A percentile compares a stretch with the other conserved stretches of the same genome.
These are phyloP conservation scores for Fusarium sambucinum DNA, from an alignment of 2,329 filamentous ascomycete species.

Conservation along the genomic window DNA sequence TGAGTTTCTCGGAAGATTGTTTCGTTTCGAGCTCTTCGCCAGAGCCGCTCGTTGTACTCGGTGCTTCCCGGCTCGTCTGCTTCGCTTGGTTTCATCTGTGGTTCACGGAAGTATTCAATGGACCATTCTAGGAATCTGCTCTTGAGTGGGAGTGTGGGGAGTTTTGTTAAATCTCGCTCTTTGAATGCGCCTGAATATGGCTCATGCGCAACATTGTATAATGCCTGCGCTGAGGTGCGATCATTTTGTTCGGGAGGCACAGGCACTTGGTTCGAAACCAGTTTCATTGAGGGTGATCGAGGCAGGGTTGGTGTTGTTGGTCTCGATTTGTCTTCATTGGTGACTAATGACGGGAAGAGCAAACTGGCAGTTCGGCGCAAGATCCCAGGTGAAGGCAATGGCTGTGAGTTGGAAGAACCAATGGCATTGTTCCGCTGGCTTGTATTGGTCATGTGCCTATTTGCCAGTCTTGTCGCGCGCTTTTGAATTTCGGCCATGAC, in stretches of 20 bases:
- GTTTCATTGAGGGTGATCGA: conserved; percentile 53
- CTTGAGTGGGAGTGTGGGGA: conserved; percentile 77
- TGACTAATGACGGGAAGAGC: conserved; percentile 70
- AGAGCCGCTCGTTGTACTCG: conserved; percentile 95
- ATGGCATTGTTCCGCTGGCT: conserved; percentile 59
- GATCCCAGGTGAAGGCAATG: conserved; percentile 67
- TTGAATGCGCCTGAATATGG: conserved; percentile 84
- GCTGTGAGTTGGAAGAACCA: conserved; percentile 56
- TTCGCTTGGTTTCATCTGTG: conserved; percentile 97
- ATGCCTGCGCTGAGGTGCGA: conserved; percentile 66
- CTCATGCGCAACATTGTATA: conserved; percentile 80
- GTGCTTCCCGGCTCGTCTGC: conserved; percentile 95
- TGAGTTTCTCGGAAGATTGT: conserved; percentile 92
- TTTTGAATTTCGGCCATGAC: conserved; percentile 80
- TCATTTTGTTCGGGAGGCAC: conserved; percentile 82
- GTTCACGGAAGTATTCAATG: conserved; percentile 96
- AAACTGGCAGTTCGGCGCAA: conserved; percentile 74
- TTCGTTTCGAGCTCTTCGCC: conserved; percentile 93
- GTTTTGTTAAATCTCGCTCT: conserved; percentile 68
- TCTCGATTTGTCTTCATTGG: conserved; percentile 59
- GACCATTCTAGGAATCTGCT: conserved; percentile 96
- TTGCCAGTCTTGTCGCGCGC: conserved; percentile 61
- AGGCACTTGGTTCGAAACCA: conserved; percentile 57
- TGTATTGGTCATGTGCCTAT: conserved; percentile 57
- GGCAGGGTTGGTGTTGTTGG: conserved; percentile 49